A percentile compares a stretch with the other conserved stretches of the same genome.
Conservation (phyloP, 441 rosid genomes). For the Croton laevigatus region DNA sequence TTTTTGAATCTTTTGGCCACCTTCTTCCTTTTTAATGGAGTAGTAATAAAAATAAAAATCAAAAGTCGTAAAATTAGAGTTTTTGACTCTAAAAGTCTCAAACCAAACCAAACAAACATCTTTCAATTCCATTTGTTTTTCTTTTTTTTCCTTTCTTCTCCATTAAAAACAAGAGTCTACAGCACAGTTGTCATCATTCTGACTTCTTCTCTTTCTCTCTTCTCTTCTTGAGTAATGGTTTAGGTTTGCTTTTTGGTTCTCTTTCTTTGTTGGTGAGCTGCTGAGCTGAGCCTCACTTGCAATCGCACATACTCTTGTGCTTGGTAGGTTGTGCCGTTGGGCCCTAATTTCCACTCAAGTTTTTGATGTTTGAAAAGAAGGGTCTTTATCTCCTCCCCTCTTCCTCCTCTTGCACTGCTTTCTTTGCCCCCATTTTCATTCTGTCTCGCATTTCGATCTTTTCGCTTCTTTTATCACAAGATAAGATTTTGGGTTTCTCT, state of each 20-base stretch:
- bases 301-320: conserved; percentile 31
- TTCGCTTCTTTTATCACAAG: conserved; percentile 16
- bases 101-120: conserved; percentile 19
- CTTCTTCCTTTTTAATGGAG: neutral
- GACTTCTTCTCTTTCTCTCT: conserved; percentile 8
- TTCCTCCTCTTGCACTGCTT: conserved; percentile 34
- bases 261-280: conserved; percentile 22
- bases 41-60: too few species aligned
- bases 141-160: conserved; percentile 27
- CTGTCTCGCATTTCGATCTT: conserved; percentile 43
- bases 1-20: conserved; percentile 23
- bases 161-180: conserved; percentile 22
- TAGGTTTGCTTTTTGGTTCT: conserved; percentile 34
- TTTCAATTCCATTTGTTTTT: conserved; percentile 31
- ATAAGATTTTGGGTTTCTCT: conserved; percentile 24
- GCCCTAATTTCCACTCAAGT: conserved; percentile 65
- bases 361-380: conserved; percentile 35
- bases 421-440: conserved; percentile 31
- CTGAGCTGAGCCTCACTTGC: too few species aligned
- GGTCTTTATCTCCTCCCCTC: conserved; percentile 27
- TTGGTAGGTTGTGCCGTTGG: conserved; percentile 71
- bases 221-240: conserved; percentile 28
- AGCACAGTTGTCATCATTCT: conserved; percentile 35
- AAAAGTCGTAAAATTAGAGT: neutral
- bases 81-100: conserved; percentile 10